Conservation (phyloP, 208 protist species). For the Trypanosoma avium region DNA sequence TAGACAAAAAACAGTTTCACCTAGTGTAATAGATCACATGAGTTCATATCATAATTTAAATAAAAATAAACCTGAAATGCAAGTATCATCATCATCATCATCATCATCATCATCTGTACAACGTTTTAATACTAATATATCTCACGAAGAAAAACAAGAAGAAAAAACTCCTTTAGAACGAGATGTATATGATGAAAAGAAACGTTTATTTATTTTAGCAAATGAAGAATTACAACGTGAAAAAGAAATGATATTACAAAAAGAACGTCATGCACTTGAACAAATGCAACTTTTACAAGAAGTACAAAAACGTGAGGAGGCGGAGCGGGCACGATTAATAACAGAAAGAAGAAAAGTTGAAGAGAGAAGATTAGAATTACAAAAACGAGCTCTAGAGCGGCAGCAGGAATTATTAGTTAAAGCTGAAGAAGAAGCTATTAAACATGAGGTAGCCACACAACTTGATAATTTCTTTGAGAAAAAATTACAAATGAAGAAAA, state of each 20-base stretch:
- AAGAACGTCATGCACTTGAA: conserved; percentile 29
- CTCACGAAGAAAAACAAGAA: not conserved
- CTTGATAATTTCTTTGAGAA: conserved; percentile 17
- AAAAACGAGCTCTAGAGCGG: conserved; percentile 17
- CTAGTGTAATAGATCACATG: not conserved
- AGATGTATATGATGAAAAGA: conserved; percentile 23
- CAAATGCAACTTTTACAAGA: conserved; percentile 28
- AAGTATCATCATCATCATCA: too few relatives aligned
- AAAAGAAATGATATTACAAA: conserved; percentile 32
- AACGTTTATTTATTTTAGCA: conserved; percentile 17
- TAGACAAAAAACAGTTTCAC: not conserved
- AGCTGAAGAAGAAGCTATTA: conserved; percentile 12
- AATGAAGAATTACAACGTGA: conserved; percentile 38
- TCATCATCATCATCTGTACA: too few relatives aligned
- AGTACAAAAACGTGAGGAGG: conserved; percentile 30
- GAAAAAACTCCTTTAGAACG: not conserved
- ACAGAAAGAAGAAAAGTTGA: conserved; percentile 30
- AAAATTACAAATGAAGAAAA: conserved; percentile 4
- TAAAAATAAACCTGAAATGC: not conserved
- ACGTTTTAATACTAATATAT: not conserved
- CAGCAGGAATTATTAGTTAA: conserved; percentile 7
- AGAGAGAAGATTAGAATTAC: conserved; percentile 26
- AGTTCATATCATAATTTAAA: not conserved
- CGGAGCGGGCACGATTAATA: conserved; percentile 35
- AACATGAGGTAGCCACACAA: conserved; percentile 8